Base-by-base conservation (phyloP, 495 filamentous ascomycete species). In the Penicillium coffeae region DNA sequence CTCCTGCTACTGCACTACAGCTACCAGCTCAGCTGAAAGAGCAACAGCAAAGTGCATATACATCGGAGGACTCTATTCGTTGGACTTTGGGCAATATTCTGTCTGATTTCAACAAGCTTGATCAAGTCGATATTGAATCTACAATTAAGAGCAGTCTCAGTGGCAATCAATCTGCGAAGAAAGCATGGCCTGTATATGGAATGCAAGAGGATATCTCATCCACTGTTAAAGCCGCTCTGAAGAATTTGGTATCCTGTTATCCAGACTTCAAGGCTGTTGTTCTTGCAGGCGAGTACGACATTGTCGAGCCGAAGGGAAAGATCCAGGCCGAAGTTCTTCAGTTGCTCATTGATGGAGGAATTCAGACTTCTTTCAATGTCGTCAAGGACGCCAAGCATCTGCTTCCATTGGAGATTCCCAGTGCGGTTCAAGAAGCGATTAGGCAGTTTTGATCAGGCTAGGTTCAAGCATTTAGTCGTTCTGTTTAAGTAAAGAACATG, bases 121-220 rank as follows among this genome's bases (percentile, higher is more conserved):
- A 37, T n/a, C 51, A 59, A 2, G 45, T 48, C 8, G 60, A 63
- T 13, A 50, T 65, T 0, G 41, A 52, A 0, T 21, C 52, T n/a
- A 35, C 73, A 5, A 57, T 67, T 2, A 37, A 40, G 32, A 58
- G 66, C 40, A 73, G 68, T 48, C 21, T 70, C 2, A 35, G 20
- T 1, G 71, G 69, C 1, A 67, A 59, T 32, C 4, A 34, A 14
- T 48, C 51, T 10, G 71, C 72, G 8, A 72, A 63, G 38, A 52
- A 45, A 8, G 66, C 65, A 3, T 75, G 71, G 72, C 65, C 64
- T 19, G 19, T 42, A 21, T 68, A 72, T 58, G 69, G 54, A 7
- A 73, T 74, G 66, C 47, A 42, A 25, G 71, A 73, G 46, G 65
- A 74, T 56, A 62, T 75, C 39, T 46, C 55, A 0, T 27, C 48